These are phyloP conservation scores for Echria macrotheca DNA, from an alignment of 495 filamentous ascomycete genomes.

Conservation along the genomic window DNA sequence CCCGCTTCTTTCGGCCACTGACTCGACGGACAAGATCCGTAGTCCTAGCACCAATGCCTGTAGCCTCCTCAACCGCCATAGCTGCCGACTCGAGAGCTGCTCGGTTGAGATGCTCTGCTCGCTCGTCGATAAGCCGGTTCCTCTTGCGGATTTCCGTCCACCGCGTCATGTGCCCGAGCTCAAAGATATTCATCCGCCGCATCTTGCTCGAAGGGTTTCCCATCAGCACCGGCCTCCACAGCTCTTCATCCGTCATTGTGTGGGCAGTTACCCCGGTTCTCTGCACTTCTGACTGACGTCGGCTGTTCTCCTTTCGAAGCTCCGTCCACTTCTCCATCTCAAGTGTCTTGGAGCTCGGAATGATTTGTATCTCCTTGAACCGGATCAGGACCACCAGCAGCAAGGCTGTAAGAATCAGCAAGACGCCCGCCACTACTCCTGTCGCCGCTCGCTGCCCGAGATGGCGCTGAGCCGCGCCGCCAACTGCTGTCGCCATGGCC, in stretches of 20 bases:
- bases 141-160: slow-evolving; percentile 67
- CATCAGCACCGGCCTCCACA: slow-evolving; percentile 61
- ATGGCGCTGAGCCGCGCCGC: slow-evolving; percentile 54
- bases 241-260: slow-evolving; percentile 46
- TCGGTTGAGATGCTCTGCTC: slow-evolving; percentile 34
- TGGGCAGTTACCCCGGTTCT: slow-evolving; percentile 32
- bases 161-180: slow-evolving; percentile 56
- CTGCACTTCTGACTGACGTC: slow-evolving; percentile 30
- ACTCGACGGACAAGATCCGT: slow-evolving; percentile 32
- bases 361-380: slow-evolving; percentile 60
- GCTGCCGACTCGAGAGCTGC: slow-evolving; percentile 34
- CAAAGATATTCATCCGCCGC: slow-evolving; percentile 60
- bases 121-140: slow-evolving; percentile 53
- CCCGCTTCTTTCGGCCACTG: slow-evolving; percentile 28
- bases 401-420: slow-evolving; percentile 57
- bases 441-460: slow-evolving; percentile 61
- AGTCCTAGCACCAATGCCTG: slow-evolving; percentile 24
- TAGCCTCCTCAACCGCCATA: slow-evolving; percentile 28
- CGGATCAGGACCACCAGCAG: slow-evolving; percentile 54
- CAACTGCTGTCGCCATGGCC: slow-evolving; percentile 57
- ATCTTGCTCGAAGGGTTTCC: slow-evolving; percentile 62
- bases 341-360: slow-evolving; percentile 48
- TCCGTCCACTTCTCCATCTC: slow-evolving; percentile 48
- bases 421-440: slow-evolving; percentile 55
- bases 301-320: slow-evolving; percentile 36